Conservation (phyloP, 768 basidiomycete genomes). For the Tephrocybe rancida region DNA sequence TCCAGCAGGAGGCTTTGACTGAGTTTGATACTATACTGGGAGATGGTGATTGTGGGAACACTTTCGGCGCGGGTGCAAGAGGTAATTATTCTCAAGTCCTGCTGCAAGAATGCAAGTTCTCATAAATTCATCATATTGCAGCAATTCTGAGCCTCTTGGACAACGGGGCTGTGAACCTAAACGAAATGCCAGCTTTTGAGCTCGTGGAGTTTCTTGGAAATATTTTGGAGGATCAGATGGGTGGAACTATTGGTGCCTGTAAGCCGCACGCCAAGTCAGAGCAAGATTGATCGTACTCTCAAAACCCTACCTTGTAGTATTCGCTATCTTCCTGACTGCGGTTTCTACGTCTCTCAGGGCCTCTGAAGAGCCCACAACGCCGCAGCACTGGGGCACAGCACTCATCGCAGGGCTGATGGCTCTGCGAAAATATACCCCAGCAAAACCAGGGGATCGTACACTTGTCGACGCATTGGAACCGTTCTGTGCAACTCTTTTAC, state of each 20-base stretch:
- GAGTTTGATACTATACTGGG: slow-evolving; percentile 61
- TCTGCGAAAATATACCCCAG: slow-evolving; percentile 46
- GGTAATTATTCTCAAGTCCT: slow-evolving; percentile 16
- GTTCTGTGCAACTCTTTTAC: slow-evolving; percentile 39
- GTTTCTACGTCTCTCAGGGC: slow-evolving; percentile 27
- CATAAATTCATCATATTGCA: slow-evolving; percentile 6
- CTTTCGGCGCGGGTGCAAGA: slow-evolving; percentile 52
- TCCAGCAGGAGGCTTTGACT: slow-evolving; percentile 53
- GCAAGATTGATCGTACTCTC: background rate
- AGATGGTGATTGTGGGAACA: slow-evolving; percentile 66
- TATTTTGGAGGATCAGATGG: slow-evolving; percentile 53
- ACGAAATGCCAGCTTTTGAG: slow-evolving; percentile 13
- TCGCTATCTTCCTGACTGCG: slow-evolving; percentile 45
- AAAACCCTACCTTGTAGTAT: slow-evolving; percentile 28
- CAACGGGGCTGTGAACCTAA: slow-evolving; percentile 23
- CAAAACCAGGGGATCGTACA: slow-evolving; percentile 57
- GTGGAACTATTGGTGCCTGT: slow-evolving; percentile 57
- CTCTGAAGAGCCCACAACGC: background rate
- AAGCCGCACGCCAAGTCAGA: too few species aligned
- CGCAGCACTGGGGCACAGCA: slow-evolving; percentile 13
- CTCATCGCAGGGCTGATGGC: slow-evolving; percentile 29
- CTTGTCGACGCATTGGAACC: slow-evolving; percentile 55
- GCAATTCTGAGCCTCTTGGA: slow-evolving; percentile 36
- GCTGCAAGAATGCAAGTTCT: background rate
- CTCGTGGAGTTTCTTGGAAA: slow-evolving; percentile 37